Base-by-base conservation (phyloP, 2,329 filamentous ascomycete species). In the Alternaria longipes region DNA sequence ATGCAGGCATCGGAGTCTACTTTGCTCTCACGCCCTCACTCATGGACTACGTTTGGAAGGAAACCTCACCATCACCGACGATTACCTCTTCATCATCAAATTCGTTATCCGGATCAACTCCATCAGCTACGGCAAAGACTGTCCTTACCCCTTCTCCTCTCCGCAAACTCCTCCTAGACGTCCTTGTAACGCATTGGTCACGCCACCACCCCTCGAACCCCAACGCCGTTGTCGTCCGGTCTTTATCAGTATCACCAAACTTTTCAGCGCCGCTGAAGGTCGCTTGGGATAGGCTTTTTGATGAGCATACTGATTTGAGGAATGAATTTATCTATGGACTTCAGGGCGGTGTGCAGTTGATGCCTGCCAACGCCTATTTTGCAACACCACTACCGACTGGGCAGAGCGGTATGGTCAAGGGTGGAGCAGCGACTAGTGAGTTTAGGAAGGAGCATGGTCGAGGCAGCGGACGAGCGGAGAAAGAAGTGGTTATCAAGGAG, bases 321-420 rank as follows among this genome's bases (percentile, higher is more conserved):
- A 30, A 46, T 2, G 60, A 52, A 7, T 67, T 73, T 8, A 61
- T 65, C 3, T 41, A 62, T 8, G 69, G 66, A 2, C 12, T 71
- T 50, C 56, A 70, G 41, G 62, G 51, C 0, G 42, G 42, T 6
- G 41, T 30, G 5, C 45, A 60, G 9, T 6, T 68, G 14, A 5
- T 26, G 28, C 30, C 30, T 18, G 34, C 56, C 14, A 8, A 62
- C 7, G 55, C 12, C 11, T 68, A 66, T 30, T 63, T 60, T 42
- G 54, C 14, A 8, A 30, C 4, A 54, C 16, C n/a, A 16, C 18
- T 1, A 5, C 8, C 16, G 3, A 14, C 26, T 9, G 22, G 5
- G 14, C 12, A 11, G 26, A 50, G 45, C 8, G 46, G 32, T 28
- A 12, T 7, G 36, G 28, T 7, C 8, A 45, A 30, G 16, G 26